A percentile compares a stretch with the other conserved stretches of the same genome.
These are phyloP conservation scores for Conringia planisiliqua DNA, from an alignment of 345 rosid genomes.

Conservation along the genomic window DNA sequence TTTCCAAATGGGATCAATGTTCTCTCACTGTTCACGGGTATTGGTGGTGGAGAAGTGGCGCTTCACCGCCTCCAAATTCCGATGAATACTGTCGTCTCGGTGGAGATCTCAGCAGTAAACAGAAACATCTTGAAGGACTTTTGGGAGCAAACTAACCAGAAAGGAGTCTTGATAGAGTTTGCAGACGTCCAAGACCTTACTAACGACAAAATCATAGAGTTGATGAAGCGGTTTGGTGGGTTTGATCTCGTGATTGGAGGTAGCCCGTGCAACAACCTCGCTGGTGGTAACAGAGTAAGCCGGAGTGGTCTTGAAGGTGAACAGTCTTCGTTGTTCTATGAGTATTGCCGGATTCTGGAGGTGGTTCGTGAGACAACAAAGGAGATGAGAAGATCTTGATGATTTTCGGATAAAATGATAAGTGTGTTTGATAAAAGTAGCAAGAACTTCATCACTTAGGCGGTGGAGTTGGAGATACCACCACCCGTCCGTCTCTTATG, in stretches of 20 bases:
- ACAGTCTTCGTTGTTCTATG: conserved; percentile 73
- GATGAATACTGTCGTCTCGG: conserved; percentile 67
- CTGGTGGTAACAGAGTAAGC: conserved; percentile 75
- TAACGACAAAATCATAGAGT: conserved; percentile 41
- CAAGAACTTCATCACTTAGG: neutral
- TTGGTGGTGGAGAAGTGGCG: conserved; percentile 95
- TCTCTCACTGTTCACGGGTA: conserved; percentile 87
- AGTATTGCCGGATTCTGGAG: conserved; percentile 65
- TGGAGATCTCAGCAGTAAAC: conserved; percentile 64
- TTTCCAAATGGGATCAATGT: conserved; percentile 67
- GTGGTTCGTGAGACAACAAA: conserved; percentile 34
- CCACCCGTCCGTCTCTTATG: no score
- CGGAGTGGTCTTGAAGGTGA: conserved; percentile 84
- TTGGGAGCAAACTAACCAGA: conserved; percentile 94
- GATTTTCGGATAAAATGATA: neutral
- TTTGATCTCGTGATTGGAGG: conserved; percentile 92
- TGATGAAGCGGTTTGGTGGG: conserved; percentile 57
- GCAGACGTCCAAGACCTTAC: conserved; percentile 50
- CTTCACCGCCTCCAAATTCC: conserved; percentile 69
- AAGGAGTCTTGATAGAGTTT: conserved; percentile 53
- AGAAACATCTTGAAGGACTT: conserved; percentile 58
- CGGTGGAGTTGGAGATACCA: neutral
- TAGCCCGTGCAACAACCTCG: conserved; percentile 87
- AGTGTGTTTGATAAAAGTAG: neutral
- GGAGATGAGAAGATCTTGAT: conserved; percentile 2